Evolutionary conservation across 306 rosid species (phyloP).

Genomic region (Begonia loranthoides): DNA sequence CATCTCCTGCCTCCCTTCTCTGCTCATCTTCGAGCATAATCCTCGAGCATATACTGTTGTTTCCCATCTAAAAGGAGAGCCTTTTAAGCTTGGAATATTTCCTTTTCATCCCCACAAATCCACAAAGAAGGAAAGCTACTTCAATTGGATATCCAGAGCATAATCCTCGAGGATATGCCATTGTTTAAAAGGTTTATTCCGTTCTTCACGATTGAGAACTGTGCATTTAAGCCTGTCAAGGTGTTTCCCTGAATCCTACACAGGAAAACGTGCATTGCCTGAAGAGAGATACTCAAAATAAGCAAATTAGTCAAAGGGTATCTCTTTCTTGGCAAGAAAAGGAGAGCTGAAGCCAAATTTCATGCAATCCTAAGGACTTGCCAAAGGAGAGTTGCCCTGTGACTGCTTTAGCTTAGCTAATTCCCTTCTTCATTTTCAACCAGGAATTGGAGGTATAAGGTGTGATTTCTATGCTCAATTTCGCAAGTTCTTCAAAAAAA

Average conservation of each 20-base stretch:
- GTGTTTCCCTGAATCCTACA: not conserved
- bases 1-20: no score
- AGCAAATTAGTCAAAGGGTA: slow-evolving; percentile 31
- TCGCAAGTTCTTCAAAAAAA: no score
- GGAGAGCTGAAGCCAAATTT: not conserved
- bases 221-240: not conserved
- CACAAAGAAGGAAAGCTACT: not conserved
- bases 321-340: slow-evolving; percentile 30
- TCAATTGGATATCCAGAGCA: slow-evolving; percentile 1
- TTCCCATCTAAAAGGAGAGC: no score
- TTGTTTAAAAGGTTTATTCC: slow-evolving; percentile 23
- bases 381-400: slow-evolving; percentile 42
- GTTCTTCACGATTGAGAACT: not conserved
- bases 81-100: not conserved
- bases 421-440: not conserved
- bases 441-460: no score
- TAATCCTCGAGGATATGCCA: slow-evolving; percentile 25
- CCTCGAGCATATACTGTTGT: no score
- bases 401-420: slow-evolving; percentile 25
- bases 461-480: no score
- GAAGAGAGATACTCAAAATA: slow-evolving; percentile 5
- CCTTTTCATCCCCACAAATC: not conserved
- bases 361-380: slow-evolving; percentile 6
- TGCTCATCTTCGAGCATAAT: no score
- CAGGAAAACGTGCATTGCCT: not conserved